Evolutionary conservation across 345 rosid species (phyloP).

Genomic region (Kandelia obovata): DNA sequence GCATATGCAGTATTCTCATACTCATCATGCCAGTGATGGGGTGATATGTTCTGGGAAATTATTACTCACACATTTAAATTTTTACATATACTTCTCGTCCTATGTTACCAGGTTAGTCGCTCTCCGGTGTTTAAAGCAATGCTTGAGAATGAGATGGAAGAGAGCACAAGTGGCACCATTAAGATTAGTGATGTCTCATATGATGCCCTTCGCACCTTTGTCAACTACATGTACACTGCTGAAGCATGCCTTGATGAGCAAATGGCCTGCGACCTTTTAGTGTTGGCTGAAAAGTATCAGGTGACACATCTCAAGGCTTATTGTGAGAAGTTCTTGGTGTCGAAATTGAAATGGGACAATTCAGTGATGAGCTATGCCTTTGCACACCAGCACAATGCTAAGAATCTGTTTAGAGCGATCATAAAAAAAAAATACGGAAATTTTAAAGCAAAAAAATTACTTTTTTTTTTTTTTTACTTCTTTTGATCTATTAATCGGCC

Average conservation of each 20-base stretch:
- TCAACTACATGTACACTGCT: conserved; percentile 69
- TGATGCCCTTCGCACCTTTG: conserved; percentile 61
- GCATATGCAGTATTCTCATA: too few species aligned
- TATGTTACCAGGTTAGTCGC: conserved; percentile 49
- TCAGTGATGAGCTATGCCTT: conserved; percentile 70
- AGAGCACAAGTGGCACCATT: conserved; percentile 76
- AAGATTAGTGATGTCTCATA: conserved; percentile 65
- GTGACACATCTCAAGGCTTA: conserved; percentile 71
- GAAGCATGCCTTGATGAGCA: conserved; percentile 77
- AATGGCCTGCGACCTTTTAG: conserved; percentile 74
- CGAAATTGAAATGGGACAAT: conserved; percentile 77
- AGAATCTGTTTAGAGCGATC: conserved; percentile 55
- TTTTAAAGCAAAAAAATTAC: too few species aligned
- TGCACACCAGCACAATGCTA: conserved; percentile 83
- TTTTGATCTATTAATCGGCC: too few species aligned
- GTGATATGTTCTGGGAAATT: not conserved
- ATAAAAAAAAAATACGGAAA: too few species aligned
- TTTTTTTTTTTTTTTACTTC: not conserved
- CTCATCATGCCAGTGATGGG: not conserved
- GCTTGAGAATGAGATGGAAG: conserved; percentile 87
- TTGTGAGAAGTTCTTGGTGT: conserved; percentile 69
- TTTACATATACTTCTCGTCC: not conserved
- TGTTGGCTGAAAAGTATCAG: conserved; percentile 77
- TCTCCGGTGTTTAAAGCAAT: conserved; percentile 88
- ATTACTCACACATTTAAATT: not conserved